Evolutionary conservation across 1,284 basidiomycete genomes (phyloP), one percentile per base, ranked within the genome.

Genomic region (Porogramme epimiltina): DNA sequence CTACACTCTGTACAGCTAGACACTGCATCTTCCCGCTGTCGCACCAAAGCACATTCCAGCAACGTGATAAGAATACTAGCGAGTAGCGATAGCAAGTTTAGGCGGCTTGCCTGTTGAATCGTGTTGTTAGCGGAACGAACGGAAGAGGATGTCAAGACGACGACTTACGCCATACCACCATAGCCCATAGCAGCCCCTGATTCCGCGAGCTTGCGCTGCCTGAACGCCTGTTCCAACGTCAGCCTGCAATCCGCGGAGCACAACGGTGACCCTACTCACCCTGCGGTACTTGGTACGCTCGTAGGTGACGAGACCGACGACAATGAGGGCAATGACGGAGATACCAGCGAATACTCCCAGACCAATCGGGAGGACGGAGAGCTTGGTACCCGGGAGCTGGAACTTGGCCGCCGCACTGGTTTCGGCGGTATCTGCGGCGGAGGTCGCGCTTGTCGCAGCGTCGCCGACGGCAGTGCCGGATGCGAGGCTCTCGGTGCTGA

Each of bases 251-350:
- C 13, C 42, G 34, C 34, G 26, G 19, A 34, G 8, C 23, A 18
- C 24, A 18, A 20, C 23, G 31, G 8, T 19, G 16, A 28, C 42
- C 20, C 43, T 4, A 41, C 77, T 45, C 48, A 87, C 88, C 80
- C 82, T 89, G 74, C 89, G 84, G 66, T 89, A 88, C 69, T 86
- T 89, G 25, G 88, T 84, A 46, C 90, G 79, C 74, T 92, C 89
- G 65, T 86, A 90, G 20, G 89, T 92, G 53, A 91, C 89, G 63
- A 90, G 72, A 47, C 79, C 85, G 55, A 93, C 87, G n/a, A 88
- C 82, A 56, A 87, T 83, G 60, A 93, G 68, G 19, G 84, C 86
- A 63, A 92, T 85, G 11, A 87, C 84, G 22, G 88, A 89, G 54
- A 93, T 86, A 59, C 87, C 89, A 42, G 86, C 89, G 65, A 89